A percentile compares a stretch with the other conserved stretches of the same genome.
These are phyloP conservation scores for Cyberlindnera lachancei DNA, from an alignment of 805 yeast species.

Conservation along the genomic window DNA sequence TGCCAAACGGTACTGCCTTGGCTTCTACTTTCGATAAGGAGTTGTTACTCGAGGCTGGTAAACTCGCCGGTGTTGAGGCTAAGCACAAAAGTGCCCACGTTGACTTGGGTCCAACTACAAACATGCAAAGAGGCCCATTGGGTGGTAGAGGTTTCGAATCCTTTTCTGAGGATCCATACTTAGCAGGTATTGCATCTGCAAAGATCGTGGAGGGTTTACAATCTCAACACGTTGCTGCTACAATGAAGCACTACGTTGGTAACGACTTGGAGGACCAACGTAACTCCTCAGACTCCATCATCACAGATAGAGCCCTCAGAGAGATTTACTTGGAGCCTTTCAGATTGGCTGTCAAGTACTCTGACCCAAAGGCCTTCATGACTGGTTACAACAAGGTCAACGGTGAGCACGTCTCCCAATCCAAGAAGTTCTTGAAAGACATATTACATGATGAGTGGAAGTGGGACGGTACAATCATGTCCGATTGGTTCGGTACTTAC, in stretches of 20 bases:
- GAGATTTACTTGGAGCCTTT: constrained; percentile 60
- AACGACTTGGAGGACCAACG: constrained; percentile 58
- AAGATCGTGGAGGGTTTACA: constrained; percentile 49
- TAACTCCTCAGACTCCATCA: constrained; percentile 36
- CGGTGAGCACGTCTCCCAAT: constrained; percentile 50
- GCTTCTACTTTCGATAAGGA: constrained; percentile 50
- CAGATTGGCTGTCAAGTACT: constrained; percentile 45
- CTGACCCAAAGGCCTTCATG: constrained; percentile 52
- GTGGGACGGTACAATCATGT: constrained; percentile 49
- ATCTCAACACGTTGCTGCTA: constrained; percentile 40
- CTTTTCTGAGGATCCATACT: constrained; percentile 53
- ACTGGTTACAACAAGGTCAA: constrained; percentile 58
- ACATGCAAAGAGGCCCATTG: constrained; percentile 49
- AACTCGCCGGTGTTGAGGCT: constrained; percentile 47
- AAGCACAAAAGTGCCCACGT: constrained; percentile 45
- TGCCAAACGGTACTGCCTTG: constrained; percentile 52
- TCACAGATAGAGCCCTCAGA: constrained; percentile 55
- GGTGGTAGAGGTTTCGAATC: constrained; percentile 62
- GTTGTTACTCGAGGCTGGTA: constrained; percentile 40
- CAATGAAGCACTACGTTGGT: constrained; percentile 56
- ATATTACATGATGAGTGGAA: constrained; percentile 50
- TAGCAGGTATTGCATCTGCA: constrained; percentile 41
- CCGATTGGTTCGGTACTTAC: constrained; percentile 60
- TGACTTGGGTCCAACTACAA: constrained; percentile 42
- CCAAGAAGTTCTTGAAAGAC: constrained; percentile 34